Conservation (phyloP, 164 flowering plant species). For the Aristolochia contorta region DNA sequence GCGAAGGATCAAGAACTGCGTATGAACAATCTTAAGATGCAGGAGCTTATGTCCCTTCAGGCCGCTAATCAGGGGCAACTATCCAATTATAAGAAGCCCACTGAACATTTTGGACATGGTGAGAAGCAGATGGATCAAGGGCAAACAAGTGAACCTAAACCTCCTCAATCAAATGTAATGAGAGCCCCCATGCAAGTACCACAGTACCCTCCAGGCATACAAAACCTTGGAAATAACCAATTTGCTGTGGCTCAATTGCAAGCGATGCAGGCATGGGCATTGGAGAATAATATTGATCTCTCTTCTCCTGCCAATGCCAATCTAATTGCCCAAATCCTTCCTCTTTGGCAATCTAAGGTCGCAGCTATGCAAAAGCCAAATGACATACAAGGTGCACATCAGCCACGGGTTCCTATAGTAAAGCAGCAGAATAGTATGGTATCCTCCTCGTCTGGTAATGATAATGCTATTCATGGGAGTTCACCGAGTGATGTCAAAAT, state of each 20-base stretch:
- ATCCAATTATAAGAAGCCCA: conserved; percentile 51
- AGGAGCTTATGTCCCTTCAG: conserved; percentile 60
- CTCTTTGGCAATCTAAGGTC: conserved; percentile 68
- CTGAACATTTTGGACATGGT: conserved; percentile 41
- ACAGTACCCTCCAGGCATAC: conserved; percentile 42
- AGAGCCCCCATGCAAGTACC: conserved; percentile 42
- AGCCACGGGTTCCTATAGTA: conserved; percentile 30
- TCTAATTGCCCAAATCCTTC: conserved; percentile 67
- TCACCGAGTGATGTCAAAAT: conserved; percentile 63
- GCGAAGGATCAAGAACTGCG: conserved; percentile 65
- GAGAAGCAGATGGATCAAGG: conserved; percentile 62
- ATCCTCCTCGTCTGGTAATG: conserved; percentile 53
- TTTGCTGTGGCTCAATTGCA: conserved; percentile 70
- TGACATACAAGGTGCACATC: conserved; percentile 44
- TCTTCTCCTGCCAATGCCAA: conserved; percentile 71
- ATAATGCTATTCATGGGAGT: conserved; percentile 59
- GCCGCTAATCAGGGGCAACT: conserved; percentile 57
- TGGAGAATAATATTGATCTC: conserved; percentile 79
- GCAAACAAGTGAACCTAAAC: conserved; percentile 36
- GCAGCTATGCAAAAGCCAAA: conserved; percentile 54
- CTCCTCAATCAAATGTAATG: conserved; percentile 24
- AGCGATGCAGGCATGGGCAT: conserved; percentile 79
- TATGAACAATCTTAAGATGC: conserved; percentile 54
- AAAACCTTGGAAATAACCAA: conserved; percentile 48
- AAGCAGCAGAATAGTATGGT: conserved; percentile 46